phyloP scores from a whole-genome alignment of 2,329 filamentous ascomycete genomes.

The Paecilomyces sp. region DNA sequence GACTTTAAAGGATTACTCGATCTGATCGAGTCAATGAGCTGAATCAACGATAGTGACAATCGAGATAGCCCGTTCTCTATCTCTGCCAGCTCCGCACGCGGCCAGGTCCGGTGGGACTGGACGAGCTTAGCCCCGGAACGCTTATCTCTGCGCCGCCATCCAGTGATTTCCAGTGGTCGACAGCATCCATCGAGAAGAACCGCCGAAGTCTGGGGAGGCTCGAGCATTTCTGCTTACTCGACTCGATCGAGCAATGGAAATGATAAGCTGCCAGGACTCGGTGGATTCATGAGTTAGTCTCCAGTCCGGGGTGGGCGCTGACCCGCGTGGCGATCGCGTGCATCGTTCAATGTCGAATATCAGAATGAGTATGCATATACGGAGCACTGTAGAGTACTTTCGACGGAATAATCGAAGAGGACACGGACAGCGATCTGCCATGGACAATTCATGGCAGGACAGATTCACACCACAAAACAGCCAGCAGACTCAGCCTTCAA shows the following conservation, averaged over 20 bases:
- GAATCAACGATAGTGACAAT: neutral
- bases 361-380: neutral
- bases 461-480: neutral
- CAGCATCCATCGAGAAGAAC: too few relatives aligned
- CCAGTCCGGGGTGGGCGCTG: neutral
- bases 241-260: conserved; percentile 9
- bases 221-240: conserved; percentile 5
- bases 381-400: neutral
- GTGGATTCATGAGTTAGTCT: too few relatives aligned
- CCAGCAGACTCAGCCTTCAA: neutral
- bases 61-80: neutral
- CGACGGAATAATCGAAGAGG: neutral
- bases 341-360: neutral
- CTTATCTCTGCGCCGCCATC: neutral
- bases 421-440: neutral
- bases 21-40: neutral
- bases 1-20: neutral
- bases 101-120: neutral
- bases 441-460: neutral
- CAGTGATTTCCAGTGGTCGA: too few relatives aligned
- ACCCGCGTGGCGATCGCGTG: neutral
- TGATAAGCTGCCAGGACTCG: neutral
- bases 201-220: neutral
- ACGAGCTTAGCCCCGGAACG: neutral
- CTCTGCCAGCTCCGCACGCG: neutral